Conservation (phyloP, 2,329 filamentous ascomycete genomes). For the Pyrenophora seminiperda region DNA sequence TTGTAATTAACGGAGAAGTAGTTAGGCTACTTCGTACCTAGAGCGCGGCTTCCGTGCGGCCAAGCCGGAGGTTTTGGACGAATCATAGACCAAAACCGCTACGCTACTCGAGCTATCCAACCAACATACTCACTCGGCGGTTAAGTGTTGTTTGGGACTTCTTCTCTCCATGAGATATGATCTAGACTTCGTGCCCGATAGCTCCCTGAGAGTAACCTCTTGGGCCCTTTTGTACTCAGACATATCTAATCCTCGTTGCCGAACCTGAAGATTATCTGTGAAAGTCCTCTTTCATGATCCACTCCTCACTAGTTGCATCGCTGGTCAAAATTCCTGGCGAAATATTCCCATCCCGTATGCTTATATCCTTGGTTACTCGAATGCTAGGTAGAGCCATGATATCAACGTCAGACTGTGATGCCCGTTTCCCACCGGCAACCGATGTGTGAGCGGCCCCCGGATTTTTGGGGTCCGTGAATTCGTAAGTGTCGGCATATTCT, state of each 20-base stretch:
- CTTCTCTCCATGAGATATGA: too few species aligned
- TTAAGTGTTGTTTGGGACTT: too few species aligned
- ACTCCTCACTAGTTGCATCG: constrained; percentile 1
- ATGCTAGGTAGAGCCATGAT: not conserved
- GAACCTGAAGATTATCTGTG: not conserved
- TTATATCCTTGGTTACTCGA: not conserved
- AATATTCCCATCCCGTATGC: not conserved
- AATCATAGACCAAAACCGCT: too few species aligned
- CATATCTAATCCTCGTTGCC: not conserved
- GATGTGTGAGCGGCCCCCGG: not conserved
- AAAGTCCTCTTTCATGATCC: constrained; percentile 1
- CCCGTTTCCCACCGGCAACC: not conserved
- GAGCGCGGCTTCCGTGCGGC: too few species aligned
- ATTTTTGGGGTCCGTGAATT: not conserved
- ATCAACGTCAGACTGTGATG: not conserved
- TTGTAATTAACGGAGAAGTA: too few species aligned
- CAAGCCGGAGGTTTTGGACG: too few species aligned
- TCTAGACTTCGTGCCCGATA: too few species aligned
- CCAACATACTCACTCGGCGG: too few species aligned
- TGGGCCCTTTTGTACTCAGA: too few species aligned
- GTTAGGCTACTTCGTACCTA: too few species aligned
- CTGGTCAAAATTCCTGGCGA: not conserved
- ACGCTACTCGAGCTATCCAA: too few species aligned
- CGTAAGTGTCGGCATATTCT: not conserved
- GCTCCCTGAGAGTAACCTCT: too few species aligned